Evolutionary conservation across 345 rosid species (phyloP).

Genomic region (Conringia planisiliqua): DNA sequence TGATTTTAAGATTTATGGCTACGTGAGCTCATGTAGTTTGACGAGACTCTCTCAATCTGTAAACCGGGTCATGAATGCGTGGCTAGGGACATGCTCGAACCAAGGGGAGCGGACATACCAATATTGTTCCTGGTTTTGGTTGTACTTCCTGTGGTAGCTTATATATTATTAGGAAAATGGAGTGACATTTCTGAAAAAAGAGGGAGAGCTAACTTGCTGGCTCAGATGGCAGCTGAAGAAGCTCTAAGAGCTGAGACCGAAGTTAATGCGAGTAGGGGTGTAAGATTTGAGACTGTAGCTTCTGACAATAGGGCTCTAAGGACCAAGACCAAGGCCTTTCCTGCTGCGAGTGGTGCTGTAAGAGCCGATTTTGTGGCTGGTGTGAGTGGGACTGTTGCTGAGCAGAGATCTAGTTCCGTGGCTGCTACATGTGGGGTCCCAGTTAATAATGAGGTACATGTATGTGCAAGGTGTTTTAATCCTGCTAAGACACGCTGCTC

Average conservation of each 20-base stretch:
- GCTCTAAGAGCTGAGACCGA: constrained; percentile 51
- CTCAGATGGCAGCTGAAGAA: constrained; percentile 80
- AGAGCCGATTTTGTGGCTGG: constrained; percentile 19
- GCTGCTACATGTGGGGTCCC: constrained; percentile 44
- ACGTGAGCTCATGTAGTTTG: constrained; percentile 34
- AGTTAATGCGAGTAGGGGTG: constrained; percentile 13
- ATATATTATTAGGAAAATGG: constrained; percentile 83
- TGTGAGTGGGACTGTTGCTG: constrained; percentile 8
- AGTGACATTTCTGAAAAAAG: constrained; percentile 62
- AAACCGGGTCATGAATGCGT: constrained; percentile 69
- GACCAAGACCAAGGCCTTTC: constrained; percentile 8
- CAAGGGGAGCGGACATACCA: constrained; percentile 87
- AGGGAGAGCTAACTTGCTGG: constrained; percentile 58
- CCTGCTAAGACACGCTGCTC: constrained; percentile 87
- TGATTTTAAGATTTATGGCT: constrained; percentile 17
- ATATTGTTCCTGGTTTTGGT: constrained; percentile 72
- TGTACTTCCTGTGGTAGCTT: constrained; percentile 76
- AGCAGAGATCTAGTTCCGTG: constrained; percentile 21
- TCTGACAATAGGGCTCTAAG: constrained; percentile 17
- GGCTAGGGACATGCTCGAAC: constrained; percentile 85
- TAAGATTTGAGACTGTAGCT: constrained; percentile 20
- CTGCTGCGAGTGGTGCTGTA: neutral
- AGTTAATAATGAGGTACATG: constrained; percentile 45
- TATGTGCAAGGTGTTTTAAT: constrained; percentile 68
- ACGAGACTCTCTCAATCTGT: constrained; percentile 27